phyloP scores from a whole-genome alignment of 192 early-diverging fungal genomes.

The Umbelopsis ramanniana region DNA sequence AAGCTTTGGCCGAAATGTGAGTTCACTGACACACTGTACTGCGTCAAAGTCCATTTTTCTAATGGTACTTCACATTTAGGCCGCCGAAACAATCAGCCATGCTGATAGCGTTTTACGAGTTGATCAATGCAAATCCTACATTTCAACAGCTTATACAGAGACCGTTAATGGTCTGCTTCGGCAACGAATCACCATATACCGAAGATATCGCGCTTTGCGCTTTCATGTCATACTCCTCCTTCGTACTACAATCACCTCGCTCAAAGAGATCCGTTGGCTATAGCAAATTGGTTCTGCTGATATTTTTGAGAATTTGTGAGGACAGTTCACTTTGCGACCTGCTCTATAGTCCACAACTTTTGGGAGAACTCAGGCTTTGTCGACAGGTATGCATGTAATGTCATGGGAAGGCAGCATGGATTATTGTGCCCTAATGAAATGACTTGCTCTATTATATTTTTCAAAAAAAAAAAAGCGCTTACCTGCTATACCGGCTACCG shows the following conservation, averaged over 20 bases:
- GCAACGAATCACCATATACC: neutral
- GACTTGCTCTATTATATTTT: neutral
- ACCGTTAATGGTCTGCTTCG: conserved; percentile 32
- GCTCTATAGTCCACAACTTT: conserved; percentile 34
- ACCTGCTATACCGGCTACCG: conserved; percentile 49
- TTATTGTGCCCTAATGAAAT: too few relatives aligned
- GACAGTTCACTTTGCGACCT: conserved; percentile 39
- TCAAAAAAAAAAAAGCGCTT: conserved; percentile 32
- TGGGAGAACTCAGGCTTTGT: conserved; percentile 34
- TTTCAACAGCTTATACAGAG: conserved; percentile 33
- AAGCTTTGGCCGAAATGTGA: conserved; percentile 45
- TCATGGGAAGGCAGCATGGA: too few relatives aligned
- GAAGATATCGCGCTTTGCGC: conserved; percentile 35
- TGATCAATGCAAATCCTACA: conserved; percentile 47
- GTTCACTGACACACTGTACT: neutral
- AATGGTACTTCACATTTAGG: conserved; percentile 30
- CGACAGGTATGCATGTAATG: conserved; percentile 37
- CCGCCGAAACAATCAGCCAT: conserved; percentile 48
- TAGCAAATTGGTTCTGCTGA: conserved; percentile 50
- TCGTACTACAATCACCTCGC: conserved; percentile 54
- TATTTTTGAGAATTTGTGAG: conserved; percentile 47
- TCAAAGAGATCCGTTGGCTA: conserved; percentile 47
- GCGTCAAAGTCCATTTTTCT: neutral
- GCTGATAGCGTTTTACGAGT: conserved; percentile 52
- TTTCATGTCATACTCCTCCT: conserved; percentile 55